Percentiles rank a stretch among this genome's conserved stretches.
Evolutionary conservation across 257 asterid genomes (phyloP).

Genomic region (Nicotiana attenuata): DNA sequence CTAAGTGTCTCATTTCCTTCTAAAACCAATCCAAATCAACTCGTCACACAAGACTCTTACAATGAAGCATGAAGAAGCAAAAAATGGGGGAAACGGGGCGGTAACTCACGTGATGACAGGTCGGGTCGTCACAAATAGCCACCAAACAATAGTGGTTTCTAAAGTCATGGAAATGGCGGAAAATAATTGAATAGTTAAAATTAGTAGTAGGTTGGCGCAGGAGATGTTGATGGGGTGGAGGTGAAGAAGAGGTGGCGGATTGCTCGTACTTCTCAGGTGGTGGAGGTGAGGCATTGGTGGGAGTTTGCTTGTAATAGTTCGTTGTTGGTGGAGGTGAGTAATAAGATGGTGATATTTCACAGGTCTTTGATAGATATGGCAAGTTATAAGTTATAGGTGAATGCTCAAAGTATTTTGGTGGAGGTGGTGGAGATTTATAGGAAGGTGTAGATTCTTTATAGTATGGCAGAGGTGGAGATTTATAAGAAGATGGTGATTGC

Average conservation of each 20-base stretch:
- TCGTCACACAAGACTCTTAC: too few relatives aligned
- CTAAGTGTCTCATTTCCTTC: too few relatives aligned
- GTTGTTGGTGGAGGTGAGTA: not conserved
- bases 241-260: not conserved
- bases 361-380: not conserved
- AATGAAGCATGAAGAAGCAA: too few relatives aligned
- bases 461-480: not conserved
- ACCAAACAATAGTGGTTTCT: too few relatives aligned
- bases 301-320: not conserved
- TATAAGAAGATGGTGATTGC: not conserved
- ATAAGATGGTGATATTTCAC: not conserved
- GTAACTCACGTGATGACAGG: too few relatives aligned
- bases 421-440: too few relatives aligned
- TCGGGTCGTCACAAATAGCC: too few relatives aligned
- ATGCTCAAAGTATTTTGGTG: too few relatives aligned
- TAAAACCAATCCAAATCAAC: too few relatives aligned
- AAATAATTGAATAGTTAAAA: not conserved
- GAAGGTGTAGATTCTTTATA: too few relatives aligned
- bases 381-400: too few relatives aligned
- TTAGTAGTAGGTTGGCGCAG: not conserved
- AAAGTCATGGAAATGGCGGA: not conserved
- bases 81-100: too few relatives aligned
- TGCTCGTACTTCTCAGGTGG: not conserved
- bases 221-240: not conserved
- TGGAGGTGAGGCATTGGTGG: not conserved